These are phyloP conservation scores for Wickerhamomyces ciferrii DNA, from an alignment of 805 yeast genomes.

Conservation along the genomic window DNA sequence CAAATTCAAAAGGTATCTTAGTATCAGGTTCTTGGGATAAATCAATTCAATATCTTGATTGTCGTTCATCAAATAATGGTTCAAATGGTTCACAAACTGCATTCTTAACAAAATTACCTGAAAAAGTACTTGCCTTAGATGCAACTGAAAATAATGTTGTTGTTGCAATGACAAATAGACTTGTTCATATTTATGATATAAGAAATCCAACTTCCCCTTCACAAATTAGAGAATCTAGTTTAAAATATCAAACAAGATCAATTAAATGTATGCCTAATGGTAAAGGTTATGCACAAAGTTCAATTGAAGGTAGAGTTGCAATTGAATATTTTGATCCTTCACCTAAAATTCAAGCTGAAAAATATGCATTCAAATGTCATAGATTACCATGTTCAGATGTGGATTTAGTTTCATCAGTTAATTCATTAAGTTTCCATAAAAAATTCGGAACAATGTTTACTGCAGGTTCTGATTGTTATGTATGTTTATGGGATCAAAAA, in stretches of 20 bases:
- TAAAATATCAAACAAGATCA: slow-evolving; percentile 59
- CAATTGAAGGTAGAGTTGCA: slow-evolving; percentile 81
- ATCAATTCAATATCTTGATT: slow-evolving; percentile 41
- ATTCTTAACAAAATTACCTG: slow-evolving; percentile 24
- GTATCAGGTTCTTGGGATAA: slow-evolving; percentile 65
- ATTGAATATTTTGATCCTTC: slow-evolving; percentile 60
- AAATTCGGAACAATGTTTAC: slow-evolving; percentile 73
- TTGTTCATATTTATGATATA: slow-evolving; percentile 53
- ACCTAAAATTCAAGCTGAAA: slow-evolving; percentile 32
- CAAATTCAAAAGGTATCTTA: slow-evolving; percentile 25
- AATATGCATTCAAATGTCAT: slow-evolving; percentile 83
- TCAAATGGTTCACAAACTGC: too few relatives aligned
- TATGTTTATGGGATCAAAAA: slow-evolving; percentile 86
- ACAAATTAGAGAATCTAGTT: slow-evolving; percentile 54
- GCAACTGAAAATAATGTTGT: slow-evolving; percentile 38
- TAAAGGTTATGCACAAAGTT: slow-evolving; percentile 59
- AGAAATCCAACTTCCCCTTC: slow-evolving; percentile 40
- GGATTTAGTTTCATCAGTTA: slow-evolving; percentile 70
- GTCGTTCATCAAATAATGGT: slow-evolving; percentile 19
- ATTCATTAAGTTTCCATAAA: slow-evolving; percentile 75
- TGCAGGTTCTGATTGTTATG: slow-evolving; percentile 88
- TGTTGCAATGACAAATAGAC: slow-evolving; percentile 48
- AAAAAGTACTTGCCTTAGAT: slow-evolving; percentile 63
- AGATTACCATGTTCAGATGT: slow-evolving; percentile 39
- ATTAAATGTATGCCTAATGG: slow-evolving; percentile 49